Evolutionary conservation across 768 basidiomycete species (phyloP).

Genomic region (Leccinum uliginosum): DNA sequence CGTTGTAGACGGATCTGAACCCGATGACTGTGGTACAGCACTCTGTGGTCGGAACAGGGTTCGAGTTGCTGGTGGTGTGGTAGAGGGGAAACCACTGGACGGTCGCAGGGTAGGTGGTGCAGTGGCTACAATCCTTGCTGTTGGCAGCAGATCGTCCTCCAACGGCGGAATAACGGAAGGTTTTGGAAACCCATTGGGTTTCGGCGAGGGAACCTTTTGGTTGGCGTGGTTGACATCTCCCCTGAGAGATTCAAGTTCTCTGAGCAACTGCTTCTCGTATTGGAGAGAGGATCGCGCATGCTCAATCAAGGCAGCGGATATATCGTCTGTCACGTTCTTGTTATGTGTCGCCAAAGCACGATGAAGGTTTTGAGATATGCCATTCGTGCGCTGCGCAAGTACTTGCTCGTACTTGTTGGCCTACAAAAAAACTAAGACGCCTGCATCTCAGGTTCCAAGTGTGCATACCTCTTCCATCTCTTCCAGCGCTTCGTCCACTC

Average conservation of each 20-base stretch:
- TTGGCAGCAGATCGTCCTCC: slow-evolving; percentile 50
- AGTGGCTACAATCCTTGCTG: slow-evolving; percentile 15
- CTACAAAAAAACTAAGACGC: slow-evolving; percentile 37
- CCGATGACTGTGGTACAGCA: slow-evolving; percentile 45
- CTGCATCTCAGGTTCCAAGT: not conserved
- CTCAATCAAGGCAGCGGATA: slow-evolving; percentile 85
- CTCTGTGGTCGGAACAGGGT: slow-evolving; percentile 26
- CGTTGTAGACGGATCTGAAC: slow-evolving; percentile 50
- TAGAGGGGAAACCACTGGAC: slow-evolving; percentile 18
- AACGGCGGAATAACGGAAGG: slow-evolving; percentile 59
- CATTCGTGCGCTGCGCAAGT: slow-evolving; percentile 80
- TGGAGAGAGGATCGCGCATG: slow-evolving; percentile 89
- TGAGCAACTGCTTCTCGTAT: slow-evolving; percentile 85
- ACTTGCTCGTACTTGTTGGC: slow-evolving; percentile 87
- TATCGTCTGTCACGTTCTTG: slow-evolving; percentile 83
- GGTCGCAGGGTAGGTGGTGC: slow-evolving; percentile 21
- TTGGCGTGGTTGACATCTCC: slow-evolving; percentile 69
- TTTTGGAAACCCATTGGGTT: slow-evolving; percentile 49
- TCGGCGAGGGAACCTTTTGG: slow-evolving; percentile 48
- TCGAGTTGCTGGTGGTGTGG: slow-evolving; percentile 16
- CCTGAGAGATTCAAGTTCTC: slow-evolving; percentile 82
- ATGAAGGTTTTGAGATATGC: slow-evolving; percentile 92
- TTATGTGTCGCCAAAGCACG: slow-evolving; percentile 82
- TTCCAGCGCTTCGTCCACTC: slow-evolving; percentile 87
- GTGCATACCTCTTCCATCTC: slow-evolving; percentile 82